A percentile compares a stretch with the other conserved stretches of the same genome.
Evolutionary conservation across 1,139 yeast species (phyloP).

Genomic region (Yamadazyma jaroonii): DNA sequence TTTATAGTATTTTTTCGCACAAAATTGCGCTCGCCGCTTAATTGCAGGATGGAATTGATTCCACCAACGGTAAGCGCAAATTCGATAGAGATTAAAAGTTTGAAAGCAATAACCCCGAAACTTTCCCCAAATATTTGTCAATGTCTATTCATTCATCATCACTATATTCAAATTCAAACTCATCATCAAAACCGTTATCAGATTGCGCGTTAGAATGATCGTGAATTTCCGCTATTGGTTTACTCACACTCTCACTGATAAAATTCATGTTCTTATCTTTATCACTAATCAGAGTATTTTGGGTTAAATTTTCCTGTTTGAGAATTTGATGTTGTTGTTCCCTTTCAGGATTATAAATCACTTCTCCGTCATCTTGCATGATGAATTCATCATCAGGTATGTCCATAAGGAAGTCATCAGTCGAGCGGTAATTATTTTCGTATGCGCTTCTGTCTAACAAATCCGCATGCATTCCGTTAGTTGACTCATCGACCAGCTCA

Average conservation of each 20-base stretch:
- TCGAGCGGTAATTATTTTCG: background rate
- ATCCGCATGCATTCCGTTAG: background rate
- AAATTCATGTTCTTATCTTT: too few relatives aligned
- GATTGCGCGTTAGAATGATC: conserved; percentile 3
- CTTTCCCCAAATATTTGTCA: too few relatives aligned
- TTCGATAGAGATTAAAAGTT: background rate
- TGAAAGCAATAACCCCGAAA: too few relatives aligned
- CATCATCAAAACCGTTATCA: conserved; percentile 1
- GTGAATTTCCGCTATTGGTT: too few relatives aligned
- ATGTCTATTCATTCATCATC: conserved; percentile 9
- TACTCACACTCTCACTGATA: too few relatives aligned
- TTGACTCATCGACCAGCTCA: conserved; percentile 2
- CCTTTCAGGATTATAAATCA: conserved; percentile 19
- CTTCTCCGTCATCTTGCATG: conserved; percentile 18
- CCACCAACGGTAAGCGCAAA: background rate
- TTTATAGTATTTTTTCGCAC: background rate
- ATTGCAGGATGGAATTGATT: too few relatives aligned
- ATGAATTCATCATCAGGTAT: conserved; percentile 16
- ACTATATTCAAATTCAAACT: conserved; percentile 16
- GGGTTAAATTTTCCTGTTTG: too few relatives aligned
- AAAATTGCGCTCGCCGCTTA: background rate
- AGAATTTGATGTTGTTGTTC: too few relatives aligned
- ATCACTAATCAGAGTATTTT: too few relatives aligned
- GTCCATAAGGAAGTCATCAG: conserved; percentile 8
- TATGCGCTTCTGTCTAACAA: background rate